phyloP scores from a whole-genome alignment of 306 rosid species.

The Ammopiptanthus mongolicus region DNA sequence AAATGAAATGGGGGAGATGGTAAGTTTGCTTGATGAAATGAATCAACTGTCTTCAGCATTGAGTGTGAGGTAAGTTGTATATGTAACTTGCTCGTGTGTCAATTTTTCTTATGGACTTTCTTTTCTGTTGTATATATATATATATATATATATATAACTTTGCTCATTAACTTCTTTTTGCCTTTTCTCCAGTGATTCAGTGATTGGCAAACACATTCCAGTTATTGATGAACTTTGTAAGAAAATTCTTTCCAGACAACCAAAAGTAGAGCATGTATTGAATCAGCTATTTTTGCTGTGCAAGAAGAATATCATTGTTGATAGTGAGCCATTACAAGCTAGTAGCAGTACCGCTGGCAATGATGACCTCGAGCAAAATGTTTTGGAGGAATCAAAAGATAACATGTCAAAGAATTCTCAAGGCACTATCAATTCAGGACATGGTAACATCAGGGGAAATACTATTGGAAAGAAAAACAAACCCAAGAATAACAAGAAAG shows the following conservation, averaged over 20 bases:
- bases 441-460: background rate
- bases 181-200: background rate
- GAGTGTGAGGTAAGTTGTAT: slow-evolving; percentile 7
- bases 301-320: background rate
- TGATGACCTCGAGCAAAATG: background rate
- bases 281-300: background rate
- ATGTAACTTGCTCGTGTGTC: background rate
- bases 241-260: background rate
- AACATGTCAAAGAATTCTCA: background rate
- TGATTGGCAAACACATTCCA: too few species aligned
- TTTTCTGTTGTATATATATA: too few species aligned
- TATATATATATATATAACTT: background rate
- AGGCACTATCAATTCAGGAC: background rate
- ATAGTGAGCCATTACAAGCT: slow-evolving; percentile 2
- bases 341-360: background rate
- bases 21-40: too few species aligned
- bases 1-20: too few species aligned
- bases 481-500: too few species aligned
- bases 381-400: background rate
- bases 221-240: background rate
- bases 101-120: too few species aligned
- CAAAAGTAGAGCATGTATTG: background rate
- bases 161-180: too few species aligned
- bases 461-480: background rate
- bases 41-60: too few species aligned